These are phyloP conservation scores for Trichomonas gallinae DNA, from an alignment of 208 protist species.

Conservation along the genomic window DNA sequence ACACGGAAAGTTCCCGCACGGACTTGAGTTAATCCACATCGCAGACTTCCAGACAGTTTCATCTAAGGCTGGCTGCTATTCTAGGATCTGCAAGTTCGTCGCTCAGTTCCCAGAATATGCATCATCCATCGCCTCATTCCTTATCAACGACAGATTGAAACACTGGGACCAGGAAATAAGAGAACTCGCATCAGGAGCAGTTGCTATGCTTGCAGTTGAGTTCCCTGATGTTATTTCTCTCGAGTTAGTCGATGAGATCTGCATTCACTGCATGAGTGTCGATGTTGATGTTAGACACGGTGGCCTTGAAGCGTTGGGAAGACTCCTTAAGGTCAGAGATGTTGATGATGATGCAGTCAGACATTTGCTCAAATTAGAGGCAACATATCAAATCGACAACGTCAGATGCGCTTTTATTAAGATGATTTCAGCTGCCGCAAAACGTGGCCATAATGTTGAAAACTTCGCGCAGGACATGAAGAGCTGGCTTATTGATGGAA, in stretches of 20 bases:
- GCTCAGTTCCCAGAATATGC: constrained; percentile 26
- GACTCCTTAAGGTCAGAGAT: background rate
- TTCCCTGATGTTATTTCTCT: background rate
- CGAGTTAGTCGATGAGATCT: background rate
- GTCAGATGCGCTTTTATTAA: constrained; percentile 12
- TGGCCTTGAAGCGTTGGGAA: background rate
- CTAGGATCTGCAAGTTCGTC: constrained; percentile 54
- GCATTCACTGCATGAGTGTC: background rate
- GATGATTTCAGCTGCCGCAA: background rate
- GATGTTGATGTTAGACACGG: constrained; percentile 1
- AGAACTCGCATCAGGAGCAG: background rate
- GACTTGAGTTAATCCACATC: constrained; percentile 77
- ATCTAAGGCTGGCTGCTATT: constrained; percentile 66
- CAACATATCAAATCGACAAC: background rate
- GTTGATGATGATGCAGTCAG: background rate
- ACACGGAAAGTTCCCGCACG: constrained; percentile 75
- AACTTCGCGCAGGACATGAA: background rate
- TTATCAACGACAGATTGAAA: background rate
- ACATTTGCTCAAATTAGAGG: background rate
- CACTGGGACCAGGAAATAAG: constrained; percentile 1
- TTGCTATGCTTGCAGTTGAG: background rate
- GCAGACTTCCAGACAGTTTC: constrained; percentile 87
- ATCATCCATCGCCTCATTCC: background rate
- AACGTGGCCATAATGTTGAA: background rate
- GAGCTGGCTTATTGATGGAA: background rate